These are phyloP conservation scores for Candida loeiensis DNA, from an alignment of 805 yeast species.

Conservation along the genomic window DNA sequence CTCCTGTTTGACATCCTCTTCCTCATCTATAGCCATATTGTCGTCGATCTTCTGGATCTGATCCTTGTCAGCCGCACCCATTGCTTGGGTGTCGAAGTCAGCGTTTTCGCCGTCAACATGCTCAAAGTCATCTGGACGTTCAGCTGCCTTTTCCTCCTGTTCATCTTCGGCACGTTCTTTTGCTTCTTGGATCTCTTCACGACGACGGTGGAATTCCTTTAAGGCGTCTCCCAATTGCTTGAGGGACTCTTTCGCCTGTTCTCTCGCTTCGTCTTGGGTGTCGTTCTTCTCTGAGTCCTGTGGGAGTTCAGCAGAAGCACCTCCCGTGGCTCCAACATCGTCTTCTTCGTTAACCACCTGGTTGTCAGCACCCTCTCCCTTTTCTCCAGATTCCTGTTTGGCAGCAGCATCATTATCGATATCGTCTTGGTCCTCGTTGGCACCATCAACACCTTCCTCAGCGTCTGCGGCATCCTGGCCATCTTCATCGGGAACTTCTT, in stretches of 20 bases:
- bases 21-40: conserved; percentile 74
- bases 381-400: conserved; percentile 57
- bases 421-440: conserved; percentile 45
- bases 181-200: conserved; percentile 80
- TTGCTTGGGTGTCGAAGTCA: conserved; percentile 80
- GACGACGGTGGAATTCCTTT: conserved; percentile 87
- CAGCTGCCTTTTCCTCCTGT: conserved; percentile 50
- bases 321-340: conserved; percentile 66
- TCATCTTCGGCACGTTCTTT: conserved; percentile 36
- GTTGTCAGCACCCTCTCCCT: conserved; percentile 60
- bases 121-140: conserved; percentile 81
- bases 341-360: conserved; percentile 56
- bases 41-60: conserved; percentile 74
- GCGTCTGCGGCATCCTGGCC: conserved; percentile 25
- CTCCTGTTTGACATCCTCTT: conserved; percentile 14
- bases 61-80: conserved; percentile 84
- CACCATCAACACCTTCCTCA: conserved; percentile 55
- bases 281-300: conserved; percentile 39
- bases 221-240: conserved; percentile 88
- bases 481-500: conserved; percentile 2
- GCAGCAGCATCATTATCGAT: conserved; percentile 56
- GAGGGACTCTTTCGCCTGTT: conserved; percentile 70
- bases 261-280: conserved; percentile 52
- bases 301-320: conserved; percentile 37
- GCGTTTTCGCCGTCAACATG: conserved; percentile 79